Evolutionary conservation across 1,139 yeast species (phyloP), one percentile per base, ranked within the genome.

Genomic region (Scheffersomyces segobiensis): DNA sequence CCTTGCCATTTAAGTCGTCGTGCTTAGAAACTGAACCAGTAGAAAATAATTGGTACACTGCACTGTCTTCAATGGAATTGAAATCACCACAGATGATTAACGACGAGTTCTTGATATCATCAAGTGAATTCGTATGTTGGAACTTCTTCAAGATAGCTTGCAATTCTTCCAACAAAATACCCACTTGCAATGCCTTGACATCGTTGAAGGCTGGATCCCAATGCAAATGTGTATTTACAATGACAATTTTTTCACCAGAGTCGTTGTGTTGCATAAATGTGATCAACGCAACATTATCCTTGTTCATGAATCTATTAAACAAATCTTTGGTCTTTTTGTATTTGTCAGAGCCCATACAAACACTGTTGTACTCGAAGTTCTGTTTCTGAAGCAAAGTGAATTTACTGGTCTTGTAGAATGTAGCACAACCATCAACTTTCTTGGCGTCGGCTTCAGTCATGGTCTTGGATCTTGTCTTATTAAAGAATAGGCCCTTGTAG

Each of bases 151-250:
- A 75, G 52, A 88, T 73, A 2, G 76, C 77, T 70, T 92, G 96
- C 67, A 95, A 76, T 73, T 95, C 97, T 70, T 95, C 98, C 70
- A 96, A 78, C 63, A 96, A 79, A 53, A 95, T 88, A 53, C 97
- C 98, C 57, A 91, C 95, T 79, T 96, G 99, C 75, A 96, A 89
- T 8, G 98, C 86, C 75, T 96, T 96, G 60, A 96, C 99, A 77
- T 96, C 99, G 71, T 92, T 91, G 71, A 87, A 91, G 54, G 92
- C 93, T 10, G 99, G 99, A 77, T 95, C 98, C 98, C 99, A 96
- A 73, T 93, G 98, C 73, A 95, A 85, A 81, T 96, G 99, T 0
- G 99, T 93, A 67, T 93, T 95, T 3, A 90, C 93, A 52, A 92
- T 81, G 63, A 91, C 81, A 55, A 95, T 76, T 62, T 84, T 83